Conservation (phyloP, 1,139 yeast genomes). For the Diutina sp. region DNA sequence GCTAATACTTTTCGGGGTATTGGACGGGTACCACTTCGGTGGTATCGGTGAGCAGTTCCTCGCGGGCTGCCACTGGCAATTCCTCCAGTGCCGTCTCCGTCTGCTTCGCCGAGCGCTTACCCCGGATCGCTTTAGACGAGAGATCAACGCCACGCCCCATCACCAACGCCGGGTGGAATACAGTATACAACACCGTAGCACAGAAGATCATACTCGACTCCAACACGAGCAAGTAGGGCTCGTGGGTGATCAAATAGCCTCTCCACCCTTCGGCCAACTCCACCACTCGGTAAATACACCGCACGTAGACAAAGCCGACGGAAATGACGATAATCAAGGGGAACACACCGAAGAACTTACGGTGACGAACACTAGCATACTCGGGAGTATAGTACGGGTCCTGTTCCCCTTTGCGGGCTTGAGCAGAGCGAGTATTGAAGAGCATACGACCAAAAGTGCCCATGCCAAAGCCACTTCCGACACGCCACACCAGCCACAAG, state of each 20-base stretch:
- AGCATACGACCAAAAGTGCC: conserved; percentile 9
- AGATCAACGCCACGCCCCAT: conserved; percentile 12
- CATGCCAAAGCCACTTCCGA: conserved; percentile 5
- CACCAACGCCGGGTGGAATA: conserved; percentile 16
- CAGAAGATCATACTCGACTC: conserved; percentile 15
- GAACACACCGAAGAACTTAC: conserved; percentile 11
- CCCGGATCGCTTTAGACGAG: neutral
- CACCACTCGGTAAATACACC: conserved; percentile 21
- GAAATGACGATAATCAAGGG: conserved; percentile 14
- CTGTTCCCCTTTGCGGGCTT: conserved; percentile 4
- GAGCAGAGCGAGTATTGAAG: conserved; percentile 13
- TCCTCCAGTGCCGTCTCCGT: too few relatives aligned
- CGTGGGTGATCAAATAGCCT: conserved; percentile 21
- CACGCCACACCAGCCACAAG: conserved; percentile 11
- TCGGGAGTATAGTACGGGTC: conserved; percentile 8
- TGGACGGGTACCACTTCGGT: neutral
- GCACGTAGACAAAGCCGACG: conserved; percentile 14
- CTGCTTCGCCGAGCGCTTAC: neutral
- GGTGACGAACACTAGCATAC: conserved; percentile 8
- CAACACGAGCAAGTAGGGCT: conserved; percentile 14
- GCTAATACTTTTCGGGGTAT: neutral
- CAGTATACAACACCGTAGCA: conserved; percentile 10
- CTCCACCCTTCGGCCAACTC: conserved; percentile 23
- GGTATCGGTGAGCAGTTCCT: neutral
- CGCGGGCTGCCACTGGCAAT: too few relatives aligned